Evolutionary conservation across 2,329 filamentous ascomycete genomes (phyloP).

Genomic region (Penicillium fuscoglaucum): DNA sequence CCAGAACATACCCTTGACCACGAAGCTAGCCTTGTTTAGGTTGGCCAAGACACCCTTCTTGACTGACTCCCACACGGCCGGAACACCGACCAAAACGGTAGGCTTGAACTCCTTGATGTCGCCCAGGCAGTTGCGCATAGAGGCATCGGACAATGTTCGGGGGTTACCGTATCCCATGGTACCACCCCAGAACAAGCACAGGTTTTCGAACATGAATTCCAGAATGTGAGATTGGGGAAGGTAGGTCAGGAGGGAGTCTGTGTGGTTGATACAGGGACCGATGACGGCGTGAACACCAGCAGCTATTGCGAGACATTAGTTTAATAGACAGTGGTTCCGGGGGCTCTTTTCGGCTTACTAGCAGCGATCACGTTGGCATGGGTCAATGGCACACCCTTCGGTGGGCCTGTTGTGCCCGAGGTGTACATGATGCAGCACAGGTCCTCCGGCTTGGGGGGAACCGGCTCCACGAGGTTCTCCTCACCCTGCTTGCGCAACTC

Average conservation of each 20-base stretch:
- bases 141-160: constrained; percentile 80
- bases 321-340: constrained; percentile 11
- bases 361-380: constrained; percentile 79
- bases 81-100: constrained; percentile 89
- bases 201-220: constrained; percentile 93
- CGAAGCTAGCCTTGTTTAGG: constrained; percentile 68
- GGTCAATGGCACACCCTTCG: constrained; percentile 83
- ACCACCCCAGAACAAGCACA: constrained; percentile 83
- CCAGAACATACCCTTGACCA: constrained; percentile 79
- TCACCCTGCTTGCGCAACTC: constrained; percentile 57
- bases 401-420: constrained; percentile 83
- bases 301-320: constrained; percentile 48
- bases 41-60: constrained; percentile 88
- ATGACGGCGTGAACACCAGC: constrained; percentile 79
- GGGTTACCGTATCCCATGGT: constrained; percentile 92
- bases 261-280: constrained; percentile 72
- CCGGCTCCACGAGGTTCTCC: constrained; percentile 68
- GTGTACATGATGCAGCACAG: constrained; percentile 81
- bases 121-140: constrained; percentile 84
- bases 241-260: constrained; percentile 82
- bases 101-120: constrained; percentile 92
- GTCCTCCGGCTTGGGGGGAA: constrained; percentile 71
- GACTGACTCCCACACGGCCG: constrained; percentile 95
- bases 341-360: constrained; percentile 51
- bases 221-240: constrained; percentile 94